Evolutionary conservation across 2,329 filamentous ascomycete genomes (phyloP), one percentile per base, ranked within the genome.

Genomic region (Podosphaera fusca): DNA sequence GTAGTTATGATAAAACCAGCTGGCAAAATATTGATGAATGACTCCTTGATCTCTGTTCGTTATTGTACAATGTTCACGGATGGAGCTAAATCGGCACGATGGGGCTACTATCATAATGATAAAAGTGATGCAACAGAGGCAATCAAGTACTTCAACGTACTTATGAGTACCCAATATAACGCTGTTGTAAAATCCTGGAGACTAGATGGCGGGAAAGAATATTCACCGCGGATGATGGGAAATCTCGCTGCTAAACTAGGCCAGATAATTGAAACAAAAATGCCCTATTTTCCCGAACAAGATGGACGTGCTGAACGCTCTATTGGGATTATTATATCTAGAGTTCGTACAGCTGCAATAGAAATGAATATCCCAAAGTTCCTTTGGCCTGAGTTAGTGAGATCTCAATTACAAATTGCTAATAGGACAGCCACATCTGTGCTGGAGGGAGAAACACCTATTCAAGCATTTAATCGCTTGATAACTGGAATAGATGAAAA

Each of bases 131-230:
- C 52, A 55, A 21, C 52, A 2, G 52, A 55, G 2, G 6, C 35
- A 10, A 55, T 55, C 7, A 40, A 55, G 36, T 40, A 55, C 31
- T 55, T 55, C 30, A 55, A 42, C 10, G 52, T 30, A 3, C 21
- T 55, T 2, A 55, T 55, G 29, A 42, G 31, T 31, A 55, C 9
- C 12, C 52, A 45, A 30, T 55, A 45, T 9, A 42, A 55, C 21
- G 36, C 36, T 45, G 10, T 54, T 42, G 52, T 45, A 55, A 55
- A 55, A n/a, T 55, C 52, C 33, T 55, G 52, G 52, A 55, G 36
- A 55, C n/a, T 55, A 14, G 29, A 55, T 30, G 2, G 52, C 2
- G 52, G 52, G 2, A 55, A 42, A 33, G 52, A 55, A 38, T 55
- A 45, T 35, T 55, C 52, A 40, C 52, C 21, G 21, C 21, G 21